Percentiles rank a stretch among this genome's conserved stretches.
Evolutionary conservation across 2,329 filamentous ascomycete genomes (phyloP).

Genomic region (Teratosphaeria pseudoeucalypti): DNA sequence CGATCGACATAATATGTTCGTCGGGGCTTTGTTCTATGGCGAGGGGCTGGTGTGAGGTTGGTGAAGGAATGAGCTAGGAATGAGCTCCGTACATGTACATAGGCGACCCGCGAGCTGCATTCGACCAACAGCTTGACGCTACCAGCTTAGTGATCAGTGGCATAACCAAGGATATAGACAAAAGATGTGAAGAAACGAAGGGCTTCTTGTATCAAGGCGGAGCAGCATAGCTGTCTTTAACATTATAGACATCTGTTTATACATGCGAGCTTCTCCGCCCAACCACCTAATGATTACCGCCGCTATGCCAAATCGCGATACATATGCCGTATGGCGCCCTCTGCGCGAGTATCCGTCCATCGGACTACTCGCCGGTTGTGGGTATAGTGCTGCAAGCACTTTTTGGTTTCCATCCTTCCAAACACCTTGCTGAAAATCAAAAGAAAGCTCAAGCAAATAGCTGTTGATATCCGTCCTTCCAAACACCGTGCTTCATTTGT

Average conservation of each 20-base stretch:
- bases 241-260: background rate
- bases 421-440: background rate
- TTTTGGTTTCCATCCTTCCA: conserved; percentile 1
- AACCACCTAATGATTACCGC: background rate
- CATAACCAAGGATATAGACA: background rate
- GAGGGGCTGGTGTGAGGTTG: background rate
- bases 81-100: background rate
- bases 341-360: conserved; percentile 1
- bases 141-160: no score
- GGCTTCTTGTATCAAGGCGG: background rate
- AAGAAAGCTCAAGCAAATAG: background rate
- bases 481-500: background rate
- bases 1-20: background rate
- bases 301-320: background rate
- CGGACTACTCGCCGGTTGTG: conserved; percentile 1
- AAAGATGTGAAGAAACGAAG: background rate
- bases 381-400: conserved; percentile 2
- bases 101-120: background rate
- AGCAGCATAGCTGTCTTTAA: background rate
- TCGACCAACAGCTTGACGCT: background rate
- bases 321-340: conserved; percentile 2
- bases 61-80: background rate
- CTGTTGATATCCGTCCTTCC: background rate
- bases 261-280: background rate
- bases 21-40: background rate